These are phyloP conservation scores for Dendrostoma leiphaemia DNA, from an alignment of 2,329 filamentous ascomycete species.

Conservation along the genomic window DNA sequence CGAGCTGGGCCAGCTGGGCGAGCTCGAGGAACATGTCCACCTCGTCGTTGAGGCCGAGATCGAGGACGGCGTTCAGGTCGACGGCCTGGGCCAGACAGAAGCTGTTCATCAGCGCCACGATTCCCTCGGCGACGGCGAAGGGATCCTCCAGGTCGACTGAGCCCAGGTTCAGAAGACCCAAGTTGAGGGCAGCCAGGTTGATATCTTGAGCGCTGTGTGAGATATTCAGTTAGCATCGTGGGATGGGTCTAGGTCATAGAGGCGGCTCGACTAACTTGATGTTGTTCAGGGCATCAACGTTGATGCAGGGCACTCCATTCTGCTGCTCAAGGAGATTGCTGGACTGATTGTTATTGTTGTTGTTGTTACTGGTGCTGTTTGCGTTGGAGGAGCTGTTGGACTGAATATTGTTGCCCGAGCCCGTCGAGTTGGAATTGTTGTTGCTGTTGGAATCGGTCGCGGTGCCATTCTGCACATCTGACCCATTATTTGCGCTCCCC, in stretches of 20 bases:
- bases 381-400: no score
- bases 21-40: conserved; percentile 32
- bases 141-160: conserved; percentile 29
- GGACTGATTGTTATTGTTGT: background rate
- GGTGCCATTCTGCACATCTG: background rate
- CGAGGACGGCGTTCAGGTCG: conserved; percentile 24
- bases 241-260: background rate
- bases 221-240: background rate
- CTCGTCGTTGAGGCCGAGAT: conserved; percentile 25
- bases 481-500: background rate
- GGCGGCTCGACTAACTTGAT: conserved; percentile 2
- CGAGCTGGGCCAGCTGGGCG: conserved; percentile 30
- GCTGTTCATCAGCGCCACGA: conserved; percentile 27
- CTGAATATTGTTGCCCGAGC: background rate
- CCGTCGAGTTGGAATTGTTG: background rate
- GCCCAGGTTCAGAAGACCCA: conserved; percentile 25
- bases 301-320: conserved; percentile 9
- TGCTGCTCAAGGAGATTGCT: background rate
- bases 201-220: background rate
- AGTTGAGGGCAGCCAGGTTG: conserved; percentile 8
- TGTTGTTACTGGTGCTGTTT: background rate
- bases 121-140: conserved; percentile 27
- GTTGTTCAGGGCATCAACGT: conserved; percentile 5
- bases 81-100: conserved; percentile 28
- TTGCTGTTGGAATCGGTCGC: background rate